Conservation (phyloP, 768 basidiomycete genomes). For the Myochromella boudieri region DNA sequence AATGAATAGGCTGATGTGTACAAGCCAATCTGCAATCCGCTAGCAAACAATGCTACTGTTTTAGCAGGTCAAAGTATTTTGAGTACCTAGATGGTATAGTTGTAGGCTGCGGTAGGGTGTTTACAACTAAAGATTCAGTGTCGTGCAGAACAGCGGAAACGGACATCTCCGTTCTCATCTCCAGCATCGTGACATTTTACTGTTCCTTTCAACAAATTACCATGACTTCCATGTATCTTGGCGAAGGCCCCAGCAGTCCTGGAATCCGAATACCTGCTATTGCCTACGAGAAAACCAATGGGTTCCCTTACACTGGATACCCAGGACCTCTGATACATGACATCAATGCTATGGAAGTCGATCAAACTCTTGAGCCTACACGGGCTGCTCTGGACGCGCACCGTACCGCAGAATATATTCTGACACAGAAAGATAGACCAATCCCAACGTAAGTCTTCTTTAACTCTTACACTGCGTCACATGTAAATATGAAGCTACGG, state of each 20-base stretch:
- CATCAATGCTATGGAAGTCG: not conserved
- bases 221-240: conserved; percentile 13
- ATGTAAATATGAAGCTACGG: not conserved
- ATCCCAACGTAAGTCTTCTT: conserved; percentile 38
- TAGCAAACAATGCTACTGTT: too few relatives aligned
- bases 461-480: not conserved
- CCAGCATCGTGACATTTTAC: too few relatives aligned
- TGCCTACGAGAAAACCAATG: conserved; percentile 6
- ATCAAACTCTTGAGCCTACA: conserved; percentile 4
- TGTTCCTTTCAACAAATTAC: too few relatives aligned
- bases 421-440: conserved; percentile 36
- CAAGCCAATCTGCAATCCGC: too few relatives aligned
- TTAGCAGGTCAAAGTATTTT: too few relatives aligned
- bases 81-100: too few relatives aligned
- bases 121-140: too few relatives aligned
- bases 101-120: too few relatives aligned
- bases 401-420: conserved; percentile 36
- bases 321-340: not conserved
- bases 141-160: not conserved
- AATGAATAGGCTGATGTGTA: too few relatives aligned
- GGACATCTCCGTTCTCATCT: conserved; percentile 10
- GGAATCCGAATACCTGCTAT: conserved; percentile 7
- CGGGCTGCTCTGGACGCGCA: conserved; percentile 27
- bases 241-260: not conserved
- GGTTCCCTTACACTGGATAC: conserved; percentile 3